Conservation (phyloP, 2,329 filamentous ascomycete genomes). For the Phyllosticta ampelicida region DNA sequence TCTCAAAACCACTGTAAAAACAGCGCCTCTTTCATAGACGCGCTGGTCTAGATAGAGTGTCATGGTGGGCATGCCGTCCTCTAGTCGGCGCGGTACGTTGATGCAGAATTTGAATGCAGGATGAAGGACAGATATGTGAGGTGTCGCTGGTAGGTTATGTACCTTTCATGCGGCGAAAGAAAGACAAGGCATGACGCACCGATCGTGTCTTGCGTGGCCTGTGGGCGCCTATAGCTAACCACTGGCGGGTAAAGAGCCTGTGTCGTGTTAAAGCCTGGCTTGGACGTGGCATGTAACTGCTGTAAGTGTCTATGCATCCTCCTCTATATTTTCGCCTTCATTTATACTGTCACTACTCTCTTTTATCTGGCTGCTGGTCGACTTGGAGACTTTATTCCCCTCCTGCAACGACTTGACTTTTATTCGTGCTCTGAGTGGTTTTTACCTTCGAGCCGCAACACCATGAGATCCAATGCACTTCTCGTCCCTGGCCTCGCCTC, state of each 20-base stretch:
- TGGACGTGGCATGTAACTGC: too few species aligned
- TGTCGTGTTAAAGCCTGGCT: neutral
- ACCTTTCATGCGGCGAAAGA: neutral
- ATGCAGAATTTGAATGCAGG: neutral
- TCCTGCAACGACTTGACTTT: neutral
- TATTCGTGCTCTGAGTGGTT: too few species aligned
- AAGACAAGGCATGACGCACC: neutral
- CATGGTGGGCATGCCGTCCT: neutral
- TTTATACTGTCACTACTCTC: neutral
- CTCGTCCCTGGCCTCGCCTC: neutral
- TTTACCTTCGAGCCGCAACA: neutral
- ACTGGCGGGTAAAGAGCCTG: neutral
- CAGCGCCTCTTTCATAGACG: neutral
- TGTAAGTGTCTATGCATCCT: neutral
- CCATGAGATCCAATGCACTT: neutral
- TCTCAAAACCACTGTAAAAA: neutral
- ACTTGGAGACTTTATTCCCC: neutral
- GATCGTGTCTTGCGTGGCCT: neutral
- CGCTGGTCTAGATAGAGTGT: neutral
- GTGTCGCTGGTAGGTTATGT: neutral
- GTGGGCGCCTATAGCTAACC: neutral
- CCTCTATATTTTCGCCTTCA: neutral
- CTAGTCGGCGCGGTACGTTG: neutral
- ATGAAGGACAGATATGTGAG: neutral
- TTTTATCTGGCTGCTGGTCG: neutral